Percentiles rank a stretch among this genome's conserved stretches.
Conservation (phyloP, 1,284 basidiomycete genomes). For the Puccinia horiana region DNA sequence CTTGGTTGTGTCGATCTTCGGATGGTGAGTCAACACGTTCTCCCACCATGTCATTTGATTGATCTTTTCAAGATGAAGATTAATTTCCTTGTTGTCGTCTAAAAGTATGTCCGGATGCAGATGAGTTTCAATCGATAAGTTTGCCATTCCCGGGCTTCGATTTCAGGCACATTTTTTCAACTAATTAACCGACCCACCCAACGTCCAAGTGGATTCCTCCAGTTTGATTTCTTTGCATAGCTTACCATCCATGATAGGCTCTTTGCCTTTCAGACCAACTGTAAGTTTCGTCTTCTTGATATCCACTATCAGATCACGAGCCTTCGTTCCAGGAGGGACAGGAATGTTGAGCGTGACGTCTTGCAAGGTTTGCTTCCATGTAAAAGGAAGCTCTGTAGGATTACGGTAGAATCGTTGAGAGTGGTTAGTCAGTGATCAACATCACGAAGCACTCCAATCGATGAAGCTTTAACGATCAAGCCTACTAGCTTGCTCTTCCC, state of each 20-base stretch:
- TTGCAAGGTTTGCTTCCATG: constrained; percentile 85
- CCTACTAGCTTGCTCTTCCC: constrained; percentile 79
- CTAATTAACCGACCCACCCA: constrained; percentile 66
- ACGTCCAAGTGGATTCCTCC: constrained; percentile 95
- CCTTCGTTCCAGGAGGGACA: constrained; percentile 82
- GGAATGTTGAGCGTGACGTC: constrained; percentile 81
- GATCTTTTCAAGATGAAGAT: constrained; percentile 82
- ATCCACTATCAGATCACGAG: constrained; percentile 71
- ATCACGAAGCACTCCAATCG: background rate
- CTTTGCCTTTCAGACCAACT: constrained; percentile 80
- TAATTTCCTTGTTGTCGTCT: constrained; percentile 77
- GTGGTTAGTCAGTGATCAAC: background rate
- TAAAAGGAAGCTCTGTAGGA: constrained; percentile 72
- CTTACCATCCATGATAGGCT: constrained; percentile 83
- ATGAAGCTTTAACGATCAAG: constrained; percentile 6
- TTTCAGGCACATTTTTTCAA: background rate
- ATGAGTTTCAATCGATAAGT: constrained; percentile 54
- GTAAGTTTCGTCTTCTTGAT: constrained; percentile 80
- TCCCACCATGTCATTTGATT: constrained; percentile 95
- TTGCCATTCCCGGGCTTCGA: background rate
- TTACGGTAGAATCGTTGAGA: background rate
- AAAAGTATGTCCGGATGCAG: constrained; percentile 54
- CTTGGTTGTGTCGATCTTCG: constrained; percentile 95
- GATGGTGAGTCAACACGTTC: constrained; percentile 89
- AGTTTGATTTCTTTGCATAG: constrained; percentile 89